phyloP scores from a whole-genome alignment of 1,139 yeast genomes.

The Lodderomyces oxycetoniae region DNA sequence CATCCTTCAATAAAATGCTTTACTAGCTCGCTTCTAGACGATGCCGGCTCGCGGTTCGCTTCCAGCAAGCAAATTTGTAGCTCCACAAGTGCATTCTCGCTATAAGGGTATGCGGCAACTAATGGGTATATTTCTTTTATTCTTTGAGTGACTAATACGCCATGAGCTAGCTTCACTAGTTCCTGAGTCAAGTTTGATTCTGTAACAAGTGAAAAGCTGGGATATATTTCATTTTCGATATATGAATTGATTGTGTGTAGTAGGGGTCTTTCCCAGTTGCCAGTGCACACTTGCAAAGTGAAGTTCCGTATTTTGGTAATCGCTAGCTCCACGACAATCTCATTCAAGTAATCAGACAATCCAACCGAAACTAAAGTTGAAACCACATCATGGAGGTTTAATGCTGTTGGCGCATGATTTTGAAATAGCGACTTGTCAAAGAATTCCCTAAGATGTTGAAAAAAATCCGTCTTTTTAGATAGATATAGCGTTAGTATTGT shows the following conservation, averaged over 20 bases:
- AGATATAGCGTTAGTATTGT: constrained; percentile 22
- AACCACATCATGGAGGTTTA: constrained; percentile 14
- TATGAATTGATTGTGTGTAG: constrained; percentile 34
- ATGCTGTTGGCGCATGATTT: constrained; percentile 5
- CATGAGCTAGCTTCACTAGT: constrained; percentile 37
- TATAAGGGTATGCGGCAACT: constrained; percentile 53
- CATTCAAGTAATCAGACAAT: constrained; percentile 31
- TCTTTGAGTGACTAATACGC: constrained; percentile 48
- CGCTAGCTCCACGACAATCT: constrained; percentile 38
- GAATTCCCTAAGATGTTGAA: constrained; percentile 7
- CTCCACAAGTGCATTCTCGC: constrained; percentile 60
- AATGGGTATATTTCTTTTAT: constrained; percentile 63
- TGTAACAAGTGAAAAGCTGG: constrained; percentile 29
- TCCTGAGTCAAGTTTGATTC: constrained; percentile 16
- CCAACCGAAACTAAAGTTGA: constrained; percentile 23
- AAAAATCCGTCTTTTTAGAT: constrained; percentile 8
- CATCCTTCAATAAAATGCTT: constrained; percentile 50
- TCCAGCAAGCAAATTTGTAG: constrained; percentile 20
- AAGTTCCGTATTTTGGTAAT: constrained; percentile 35
- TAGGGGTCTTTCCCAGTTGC: constrained; percentile 40
- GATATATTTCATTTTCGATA: constrained; percentile 36
- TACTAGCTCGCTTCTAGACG: constrained; percentile 46
- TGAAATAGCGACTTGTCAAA: constrained; percentile 10
- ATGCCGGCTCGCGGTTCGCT: neutral
- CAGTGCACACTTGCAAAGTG: constrained; percentile 32